Conservation (phyloP, 2,329 filamentous ascomycete species). For the Raffaelea deltoideospora region DNA sequence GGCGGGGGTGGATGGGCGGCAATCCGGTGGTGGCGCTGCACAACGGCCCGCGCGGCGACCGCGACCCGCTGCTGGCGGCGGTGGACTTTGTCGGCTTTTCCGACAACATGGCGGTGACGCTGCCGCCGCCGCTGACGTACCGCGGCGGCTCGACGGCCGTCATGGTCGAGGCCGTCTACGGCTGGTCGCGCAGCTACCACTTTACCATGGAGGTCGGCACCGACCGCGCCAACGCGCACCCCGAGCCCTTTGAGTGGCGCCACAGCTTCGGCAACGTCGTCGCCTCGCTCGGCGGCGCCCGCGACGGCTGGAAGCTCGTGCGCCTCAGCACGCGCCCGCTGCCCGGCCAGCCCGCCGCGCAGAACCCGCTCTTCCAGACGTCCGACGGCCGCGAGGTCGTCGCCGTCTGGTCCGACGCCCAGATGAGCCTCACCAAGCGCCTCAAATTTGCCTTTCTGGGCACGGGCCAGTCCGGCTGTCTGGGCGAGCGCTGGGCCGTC, state of each 20-base stretch:
- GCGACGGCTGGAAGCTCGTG: conserved; percentile 25
- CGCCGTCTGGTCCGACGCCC: conserved; percentile 21
- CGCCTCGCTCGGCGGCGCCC: conserved; percentile 15
- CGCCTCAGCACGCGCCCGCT: conserved; percentile 13
- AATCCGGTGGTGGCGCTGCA: conserved; percentile 19
- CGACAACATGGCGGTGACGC: conserved; percentile 12
- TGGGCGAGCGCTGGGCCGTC: conserved; percentile 26
- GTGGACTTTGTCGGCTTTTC: conserved; percentile 9
- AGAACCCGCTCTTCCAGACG: conserved; percentile 9
- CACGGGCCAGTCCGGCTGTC: conserved; percentile 19
- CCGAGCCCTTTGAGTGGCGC: conserved; percentile 28
- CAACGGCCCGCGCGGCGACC: conserved; percentile 15
- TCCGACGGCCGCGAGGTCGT: conserved; percentile 26
- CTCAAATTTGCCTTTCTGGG: conserved; percentile 25
- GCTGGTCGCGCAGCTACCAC: conserved; percentile 12
- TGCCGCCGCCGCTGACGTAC: conserved; percentile 14
- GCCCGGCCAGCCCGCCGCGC: conserved; percentile 5
- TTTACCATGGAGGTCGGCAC: conserved; percentile 20
- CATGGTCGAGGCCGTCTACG: conserved; percentile 2
- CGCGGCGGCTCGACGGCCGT: conserved; percentile 8
- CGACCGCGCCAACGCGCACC: conserved; percentile 2
- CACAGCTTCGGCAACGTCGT: conserved; percentile 20
- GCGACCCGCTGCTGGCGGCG: conserved; percentile 15
- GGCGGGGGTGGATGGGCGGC: conserved; percentile 11
- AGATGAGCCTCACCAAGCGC: conserved; percentile 18